Evolutionary conservation across 805 yeast genomes (phyloP).

Genomic region (Crinitomyces ghanaensis): DNA sequence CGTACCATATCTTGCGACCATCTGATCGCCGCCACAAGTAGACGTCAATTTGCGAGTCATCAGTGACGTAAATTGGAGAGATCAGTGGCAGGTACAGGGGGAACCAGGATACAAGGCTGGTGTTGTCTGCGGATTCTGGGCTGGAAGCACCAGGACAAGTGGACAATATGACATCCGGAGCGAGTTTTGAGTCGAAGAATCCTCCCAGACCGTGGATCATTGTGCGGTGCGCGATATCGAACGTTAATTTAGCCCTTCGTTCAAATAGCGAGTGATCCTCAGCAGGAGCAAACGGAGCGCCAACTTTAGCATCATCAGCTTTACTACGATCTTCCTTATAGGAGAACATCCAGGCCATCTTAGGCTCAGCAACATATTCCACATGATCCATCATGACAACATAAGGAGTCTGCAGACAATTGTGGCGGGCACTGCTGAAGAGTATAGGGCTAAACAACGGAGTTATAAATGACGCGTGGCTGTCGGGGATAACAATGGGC

Average conservation of each 20-base stretch:
- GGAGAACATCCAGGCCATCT: constrained; percentile 48
- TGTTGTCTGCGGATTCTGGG: constrained; percentile 29
- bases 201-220: constrained; percentile 68
- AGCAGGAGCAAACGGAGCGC: too few relatives aligned
- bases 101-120: constrained; percentile 58
- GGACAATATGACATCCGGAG: constrained; percentile 44
- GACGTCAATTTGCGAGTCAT: constrained; percentile 44
- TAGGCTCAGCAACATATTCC: constrained; percentile 33
- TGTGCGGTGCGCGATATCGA: constrained; percentile 38
- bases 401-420: constrained; percentile 30
- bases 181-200: constrained; percentile 59
- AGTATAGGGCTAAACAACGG: constrained; percentile 56
- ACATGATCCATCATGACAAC: constrained; percentile 33
- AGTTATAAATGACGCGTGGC: constrained; percentile 47
- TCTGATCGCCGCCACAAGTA: constrained; percentile 38
- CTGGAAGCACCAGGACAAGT: constrained; percentile 33
- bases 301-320: too few relatives aligned
- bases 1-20: constrained; percentile 48
- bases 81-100: constrained; percentile 54
- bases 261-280: too few relatives aligned
- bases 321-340: too few relatives aligned
- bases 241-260: constrained; percentile 27
- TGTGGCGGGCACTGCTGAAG: constrained; percentile 21
- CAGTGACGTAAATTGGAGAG: constrained; percentile 40
- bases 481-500: constrained; percentile 53